Evolutionary conservation across 331 rosid species (phyloP), one percentile per base, ranked within the genome.

Genomic region (Saraca asoca): DNA sequence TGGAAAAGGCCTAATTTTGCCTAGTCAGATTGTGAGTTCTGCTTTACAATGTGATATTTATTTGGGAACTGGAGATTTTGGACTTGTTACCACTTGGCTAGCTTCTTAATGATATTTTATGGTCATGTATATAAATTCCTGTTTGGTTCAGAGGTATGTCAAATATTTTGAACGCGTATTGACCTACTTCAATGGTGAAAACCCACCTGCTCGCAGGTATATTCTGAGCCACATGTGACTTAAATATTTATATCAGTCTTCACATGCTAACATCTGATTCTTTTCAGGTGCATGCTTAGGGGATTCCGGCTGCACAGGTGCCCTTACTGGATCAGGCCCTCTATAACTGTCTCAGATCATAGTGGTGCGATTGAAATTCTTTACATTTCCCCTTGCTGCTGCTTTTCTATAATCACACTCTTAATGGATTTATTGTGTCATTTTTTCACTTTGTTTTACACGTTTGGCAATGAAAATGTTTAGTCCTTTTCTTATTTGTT

Each of bases 241-340:
- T 44, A 24, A 19, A 19, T 58, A 43, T 70, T 59, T 9, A 54
- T 20, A 54, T 20, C 2, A n/a, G 55, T 15, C 35, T 75, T 39
- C 50, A 20, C 69, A 52, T 46, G 52, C 74, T 64, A 57, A 79
- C 72, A 64, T 62, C 14, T 24, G 33, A 53, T 72, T 67, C 62
- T 78, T 33, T 71, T 34, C 79, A 94, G 99, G 82, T 94, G 97
- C 80, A 89, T 94, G 92, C 97, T 94, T 72, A 83, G 99, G 82
- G 97, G 99, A 52, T 86, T 94, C 77, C 96, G 97, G 56, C 96
- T 94, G 75, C 96, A 88, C 83, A 85, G 97, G 73, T 94, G 99
- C 79, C 99, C 97, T 33, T 94, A 90, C 80, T 94, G 99, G 99
- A 87, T 90, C 77, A 86, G 99, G 82, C 99, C 97, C 50, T 83